Evolutionary conservation across 2,329 filamentous ascomycete genomes (phyloP), one percentile per base, ranked within the genome.

Genomic region (Plectosphaerella cucumerina): DNA sequence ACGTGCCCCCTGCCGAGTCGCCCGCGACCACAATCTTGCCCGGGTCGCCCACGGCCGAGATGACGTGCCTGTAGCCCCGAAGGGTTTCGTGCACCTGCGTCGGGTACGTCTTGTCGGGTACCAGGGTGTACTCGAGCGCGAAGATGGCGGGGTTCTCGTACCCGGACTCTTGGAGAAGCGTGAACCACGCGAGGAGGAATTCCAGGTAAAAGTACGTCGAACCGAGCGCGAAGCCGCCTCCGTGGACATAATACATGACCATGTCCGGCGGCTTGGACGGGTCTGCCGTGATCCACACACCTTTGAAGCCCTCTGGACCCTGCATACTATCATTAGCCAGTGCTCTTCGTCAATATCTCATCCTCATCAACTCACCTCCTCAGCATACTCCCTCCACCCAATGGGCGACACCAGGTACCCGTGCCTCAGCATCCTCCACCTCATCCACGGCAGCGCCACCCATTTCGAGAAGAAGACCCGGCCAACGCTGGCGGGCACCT

Each of bases 131-230:
- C 53, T 94, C 89, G 5, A 94, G 73, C 1, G 86, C 83, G 62
- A 94, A 90, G 4, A 94, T 78, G 20, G 87, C 86, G 1, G 90
- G 90, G 61, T 92, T 94, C 10, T 71, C 65, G 65, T 87, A 93
- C 2, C 86, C 87, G 17, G 75, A 72, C 48, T 78, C 70, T 50
- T 81, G 75, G 37, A 95, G 74, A 17, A 90, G 70, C 42, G 77
- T 74, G 12, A 89, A 71, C 85, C 86, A 90, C 9, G 83, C 80
- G 49, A 93, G 72, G 3, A 95, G 75, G 58, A 93, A 94, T 61
- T 95, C 90, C 34, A 92, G 79, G 65, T 95, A 95, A 66, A 95
- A 95, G 70, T 87, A 88, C 17, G 80, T 75, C 12, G 87, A 90
- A 3, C 90, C 90, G 85, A 95, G 89, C 6, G 83, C 82, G 65